Base-by-base conservation (phyloP, 305 asterid genomes). In the Stenogyne calaminthoides region DNA sequence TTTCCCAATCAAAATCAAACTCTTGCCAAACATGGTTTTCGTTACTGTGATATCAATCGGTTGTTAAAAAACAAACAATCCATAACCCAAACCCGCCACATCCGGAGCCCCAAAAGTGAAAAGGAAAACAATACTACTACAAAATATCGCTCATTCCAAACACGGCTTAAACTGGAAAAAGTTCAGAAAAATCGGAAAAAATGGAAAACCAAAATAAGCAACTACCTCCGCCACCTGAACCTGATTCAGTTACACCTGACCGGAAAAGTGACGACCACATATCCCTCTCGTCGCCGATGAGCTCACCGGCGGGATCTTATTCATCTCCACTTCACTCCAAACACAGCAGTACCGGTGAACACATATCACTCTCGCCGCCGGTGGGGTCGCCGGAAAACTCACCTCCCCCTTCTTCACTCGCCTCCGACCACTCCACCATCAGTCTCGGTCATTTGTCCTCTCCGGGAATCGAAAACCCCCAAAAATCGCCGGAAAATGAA, bases 371-470 rank as follows among this genome's bases (percentile, higher is more conserved):
- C 76, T 81, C 85, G 11, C 74, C 85, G 65, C 76, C 80, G 78
- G 51, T 16, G 19, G 71, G 69, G 7, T 64, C 82, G 3, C 60
- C 73, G 69, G 76, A 42, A 1, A 64, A 65, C n/a, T 86, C 90
- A 27, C 79, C 88, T 9, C 77, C 68, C 64, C 81, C 77, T 25
- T 84, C 86, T 14, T 83, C 88, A 0, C 44, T 79, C 74, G 81
- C 83, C 46, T 85, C 93, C 65, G 87, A 81, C 70, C 84, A 76
- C 22, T 70, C 74, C 37, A 51, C 84, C 22, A 69, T 82, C 34
- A 73, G 71, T 9, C 85, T 69, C 46, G 75, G 81, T 14, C 85
- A 72, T 6, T 78, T 79, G 27, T 80, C 85, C 9, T 85, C 82
- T 36, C 89, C 90, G 66, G 84, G 71, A 20, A 77, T 65, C 16